A percentile compares a stretch with the other conserved stretches of the same genome.
phyloP scores from a whole-genome alignment of 1,284 basidiomycete genomes.

The Ustilago esculenta region DNA sequence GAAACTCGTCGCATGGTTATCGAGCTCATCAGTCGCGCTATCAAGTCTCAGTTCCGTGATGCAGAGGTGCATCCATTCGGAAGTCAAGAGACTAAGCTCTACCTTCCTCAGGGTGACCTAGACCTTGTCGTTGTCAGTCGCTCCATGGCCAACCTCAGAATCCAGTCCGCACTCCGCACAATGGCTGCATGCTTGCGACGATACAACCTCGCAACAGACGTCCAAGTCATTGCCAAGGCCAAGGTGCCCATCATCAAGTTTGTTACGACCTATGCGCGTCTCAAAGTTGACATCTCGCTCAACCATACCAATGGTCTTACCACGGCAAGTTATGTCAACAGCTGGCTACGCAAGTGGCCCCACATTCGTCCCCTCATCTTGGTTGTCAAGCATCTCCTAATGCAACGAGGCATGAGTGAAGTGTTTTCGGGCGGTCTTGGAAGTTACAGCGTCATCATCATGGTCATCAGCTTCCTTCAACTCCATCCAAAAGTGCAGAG shows the following conservation, averaged over 20 bases:
- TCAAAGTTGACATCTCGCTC: constrained; percentile 66
- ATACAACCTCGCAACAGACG: constrained; percentile 71
- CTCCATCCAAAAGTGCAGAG: constrained; percentile 93
- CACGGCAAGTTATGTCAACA: constrained; percentile 82
- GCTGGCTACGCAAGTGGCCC: constrained; percentile 79
- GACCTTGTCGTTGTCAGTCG: constrained; percentile 71
- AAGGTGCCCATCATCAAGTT: constrained; percentile 96
- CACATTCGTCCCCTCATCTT: constrained; percentile 76
- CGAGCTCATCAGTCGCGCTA: constrained; percentile 76
- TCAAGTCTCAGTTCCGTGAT: constrained; percentile 78
- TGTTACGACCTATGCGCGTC: constrained; percentile 74
- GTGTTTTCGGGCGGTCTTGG: constrained; percentile 94
- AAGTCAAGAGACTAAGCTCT: constrained; percentile 91
- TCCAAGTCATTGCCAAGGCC: constrained; percentile 87
- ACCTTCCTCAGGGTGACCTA: constrained; percentile 82
- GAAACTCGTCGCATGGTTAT: constrained; percentile 83
- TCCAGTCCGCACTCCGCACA: constrained; percentile 67
- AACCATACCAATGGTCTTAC: constrained; percentile 76
- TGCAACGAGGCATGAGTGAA: constrained; percentile 93
- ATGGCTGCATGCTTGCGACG: constrained; percentile 68
- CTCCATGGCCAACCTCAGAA: constrained; percentile 66
- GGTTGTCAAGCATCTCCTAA: constrained; percentile 88
- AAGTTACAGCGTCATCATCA: constrained; percentile 91
- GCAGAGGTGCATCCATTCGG: constrained; percentile 88
- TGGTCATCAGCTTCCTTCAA: constrained; percentile 92